These are phyloP conservation scores for Saccharomycopsis fermentans DNA, from an alignment of 805 yeast species.

Conservation along the genomic window DNA sequence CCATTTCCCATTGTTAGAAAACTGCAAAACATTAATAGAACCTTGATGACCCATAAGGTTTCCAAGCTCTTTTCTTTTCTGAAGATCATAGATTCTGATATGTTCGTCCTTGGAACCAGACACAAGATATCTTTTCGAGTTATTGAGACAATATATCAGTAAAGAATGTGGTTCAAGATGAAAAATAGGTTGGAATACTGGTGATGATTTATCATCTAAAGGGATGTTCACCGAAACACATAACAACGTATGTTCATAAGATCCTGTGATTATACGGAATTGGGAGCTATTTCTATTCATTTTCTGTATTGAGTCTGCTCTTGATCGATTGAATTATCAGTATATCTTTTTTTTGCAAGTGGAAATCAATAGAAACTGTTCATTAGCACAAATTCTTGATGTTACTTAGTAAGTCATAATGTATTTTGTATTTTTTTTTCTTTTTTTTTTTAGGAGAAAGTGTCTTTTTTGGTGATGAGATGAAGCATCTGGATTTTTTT, in stretches of 20 bases:
- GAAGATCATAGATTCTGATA: conserved; percentile 86
- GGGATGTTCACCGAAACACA: conserved; percentile 71
- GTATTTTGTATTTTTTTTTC: background rate
- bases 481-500: background rate
- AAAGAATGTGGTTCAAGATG: conserved; percentile 92
- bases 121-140: conserved; percentile 75
- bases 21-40: conserved; percentile 66
- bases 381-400: background rate
- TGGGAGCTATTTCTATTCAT: conserved; percentile 21
- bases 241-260: conserved; percentile 86
- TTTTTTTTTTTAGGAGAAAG: too few species aligned
- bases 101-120: conserved; percentile 96
- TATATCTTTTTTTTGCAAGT: too few species aligned
- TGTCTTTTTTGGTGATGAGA: background rate
- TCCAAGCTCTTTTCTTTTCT: conserved; percentile 88
- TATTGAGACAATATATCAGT: conserved; percentile 76
- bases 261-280: conserved; percentile 84
- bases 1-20: conserved; percentile 76
- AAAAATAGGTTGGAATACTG: conserved; percentile 84
- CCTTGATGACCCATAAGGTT: conserved; percentile 85
- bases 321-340: too few species aligned
- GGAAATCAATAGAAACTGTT: background rate
- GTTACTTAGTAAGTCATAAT: too few species aligned
- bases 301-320: background rate
- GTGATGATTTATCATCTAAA: conserved; percentile 28